phyloP scores from a whole-genome alignment of 176 grass and related monocot species.

The Phragmites australis region DNA sequence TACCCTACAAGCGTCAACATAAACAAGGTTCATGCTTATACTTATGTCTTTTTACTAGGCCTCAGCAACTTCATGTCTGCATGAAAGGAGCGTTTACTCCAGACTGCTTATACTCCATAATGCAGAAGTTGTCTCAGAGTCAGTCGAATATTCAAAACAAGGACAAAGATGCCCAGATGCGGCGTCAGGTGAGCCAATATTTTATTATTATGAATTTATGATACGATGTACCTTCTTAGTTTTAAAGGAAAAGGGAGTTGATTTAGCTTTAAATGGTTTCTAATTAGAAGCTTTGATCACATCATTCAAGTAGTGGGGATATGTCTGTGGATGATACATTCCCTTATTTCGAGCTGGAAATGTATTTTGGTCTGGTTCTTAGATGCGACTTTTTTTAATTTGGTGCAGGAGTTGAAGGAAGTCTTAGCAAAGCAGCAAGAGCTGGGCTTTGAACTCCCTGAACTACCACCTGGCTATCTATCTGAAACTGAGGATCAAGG shows the following conservation, averaged over 20 bases:
- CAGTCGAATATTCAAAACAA: slow-evolving; percentile 37
- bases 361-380: slow-evolving; percentile 13
- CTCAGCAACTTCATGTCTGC: background rate
- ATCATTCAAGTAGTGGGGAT: slow-evolving; percentile 4
- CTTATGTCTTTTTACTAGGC: background rate
- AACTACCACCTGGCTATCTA: slow-evolving; percentile 75
- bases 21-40: slow-evolving; percentile 58
- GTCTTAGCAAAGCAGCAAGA: slow-evolving; percentile 82
- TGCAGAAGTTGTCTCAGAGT: slow-evolving; percentile 62
- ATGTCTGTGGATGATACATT: slow-evolving; percentile 8
- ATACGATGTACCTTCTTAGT: slow-evolving; percentile 15
- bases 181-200: slow-evolving; percentile 51
- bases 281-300: slow-evolving; percentile 26
- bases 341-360: slow-evolving; percentile 28
- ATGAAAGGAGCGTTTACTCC: slow-evolving; percentile 30
- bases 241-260: slow-evolving; percentile 1
- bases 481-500: slow-evolving; percentile 50
- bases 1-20: slow-evolving; percentile 68
- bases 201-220: slow-evolving; percentile 9
- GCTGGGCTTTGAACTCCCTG: slow-evolving; percentile 82
- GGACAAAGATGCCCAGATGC: slow-evolving; percentile 57
- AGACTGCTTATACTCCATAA: slow-evolving; percentile 14
- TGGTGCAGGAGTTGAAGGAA: slow-evolving; percentile 83
- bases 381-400: slow-evolving; percentile 19
- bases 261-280: slow-evolving; percentile 28